Evolutionary conservation across 2,329 filamentous ascomycete species (phyloP), one percentile per base, ranked within the genome.

Genomic region (Saccharata proteae): DNA sequence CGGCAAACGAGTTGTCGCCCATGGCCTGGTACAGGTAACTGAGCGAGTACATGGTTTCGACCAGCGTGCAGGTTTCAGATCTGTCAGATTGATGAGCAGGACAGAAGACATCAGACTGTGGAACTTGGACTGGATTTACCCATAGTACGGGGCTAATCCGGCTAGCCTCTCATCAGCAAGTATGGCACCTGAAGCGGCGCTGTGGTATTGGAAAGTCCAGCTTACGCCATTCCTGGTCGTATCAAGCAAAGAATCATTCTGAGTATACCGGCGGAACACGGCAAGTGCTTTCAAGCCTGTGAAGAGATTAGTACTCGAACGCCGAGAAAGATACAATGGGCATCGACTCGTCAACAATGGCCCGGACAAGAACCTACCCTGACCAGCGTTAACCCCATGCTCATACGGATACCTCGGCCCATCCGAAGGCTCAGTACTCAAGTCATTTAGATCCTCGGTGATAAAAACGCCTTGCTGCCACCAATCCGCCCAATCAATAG

Each of bases 1-100:
- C 68, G 3, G 68, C 69, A 38, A 62, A 67, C 10, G 49, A 38
- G 17, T 55, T 54, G 30, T 59, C 55, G 1, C 66, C 66, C 3
- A 67, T 40, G 4, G 58, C 49, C 28, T 62, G 61, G 41, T 69
- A 69, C n/a, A 67, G 49, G 35, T 67, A 69, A 16, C 52, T 55
- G 14, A 67, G 45, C 1, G 64, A 68, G 46, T 61, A 69, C 44
- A 67, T 66, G 0, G 58, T 58, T 43, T 71, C 67, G 4, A 68
- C 66, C 2, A 59, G 52, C 2, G 61, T 66, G 46, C 67, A 71
- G 0, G 67, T 54, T 43, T 71, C 67, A 1, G 58, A 57, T n/a
- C 26, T 33, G 32, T 26, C n/a, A 21, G 10, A 4, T 4, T 56
- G 55, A 19, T 50, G 54, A 18, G n/a, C n/a, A n/a, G n/a, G n/a